A percentile compares a stretch with the other conserved stretches of the same genome.
These are phyloP conservation scores for Solanum stenotomum DNA, from an alignment of 257 asterid genomes.

Conservation along the genomic window DNA sequence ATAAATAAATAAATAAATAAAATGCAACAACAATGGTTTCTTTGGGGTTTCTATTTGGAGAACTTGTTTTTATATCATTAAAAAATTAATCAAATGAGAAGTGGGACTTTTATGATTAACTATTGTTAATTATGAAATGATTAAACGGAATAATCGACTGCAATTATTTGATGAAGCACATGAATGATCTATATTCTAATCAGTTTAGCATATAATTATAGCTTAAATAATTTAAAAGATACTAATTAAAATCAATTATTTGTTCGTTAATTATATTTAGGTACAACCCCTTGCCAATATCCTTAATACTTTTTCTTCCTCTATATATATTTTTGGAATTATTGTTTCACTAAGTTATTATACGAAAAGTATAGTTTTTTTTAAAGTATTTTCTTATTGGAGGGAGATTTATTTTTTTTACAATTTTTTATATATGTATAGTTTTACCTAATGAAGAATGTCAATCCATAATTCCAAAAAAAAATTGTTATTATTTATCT, in stretches of 20 bases:
- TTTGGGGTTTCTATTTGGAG: neutral
- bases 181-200: neutral
- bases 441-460: neutral
- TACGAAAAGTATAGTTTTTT: neutral
- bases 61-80: neutral
- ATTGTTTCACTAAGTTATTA: neutral
- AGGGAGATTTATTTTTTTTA: neutral
- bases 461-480: neutral
- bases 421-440: neutral
- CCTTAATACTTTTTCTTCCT: neutral
- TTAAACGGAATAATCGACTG: neutral
- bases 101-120: neutral
- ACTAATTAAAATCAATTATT: neutral
- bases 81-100: neutral
- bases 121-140: neutral
- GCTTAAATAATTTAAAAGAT: neutral
- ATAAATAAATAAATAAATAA: neutral
- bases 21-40: neutral
- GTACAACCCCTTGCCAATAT: neutral
- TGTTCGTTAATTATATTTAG: neutral
- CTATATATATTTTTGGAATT: neutral
- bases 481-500: neutral
- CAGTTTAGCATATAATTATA: neutral
- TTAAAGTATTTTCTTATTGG: neutral
- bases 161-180: neutral